Conservation (phyloP, 345 rosid species). For the rapeseed (Brassica napus) region DNA sequence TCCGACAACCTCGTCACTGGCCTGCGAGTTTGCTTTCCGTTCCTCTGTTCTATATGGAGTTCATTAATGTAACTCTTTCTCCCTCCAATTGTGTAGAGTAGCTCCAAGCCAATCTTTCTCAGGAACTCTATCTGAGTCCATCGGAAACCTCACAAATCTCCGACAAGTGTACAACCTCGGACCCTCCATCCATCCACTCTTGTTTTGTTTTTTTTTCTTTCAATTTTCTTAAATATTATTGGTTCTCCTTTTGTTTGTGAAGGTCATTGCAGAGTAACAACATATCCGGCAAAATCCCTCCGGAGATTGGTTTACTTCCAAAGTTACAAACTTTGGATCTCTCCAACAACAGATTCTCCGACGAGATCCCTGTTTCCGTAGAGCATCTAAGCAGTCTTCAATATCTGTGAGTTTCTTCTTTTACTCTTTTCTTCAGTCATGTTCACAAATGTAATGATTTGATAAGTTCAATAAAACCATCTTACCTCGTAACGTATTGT, state of each 20-base stretch:
- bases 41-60: background rate
- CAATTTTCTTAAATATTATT: too few species aligned
- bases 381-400: conserved; percentile 65
- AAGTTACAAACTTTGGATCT: conserved; percentile 85
- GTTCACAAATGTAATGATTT: conserved; percentile 5
- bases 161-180: conserved; percentile 62
- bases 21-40: conserved; percentile 45
- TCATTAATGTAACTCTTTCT: conserved; percentile 31
- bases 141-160: conserved; percentile 86
- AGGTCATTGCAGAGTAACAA: conserved; percentile 87
- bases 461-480: conserved; percentile 3
- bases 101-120: conserved; percentile 93
- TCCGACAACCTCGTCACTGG: conserved; percentile 76
- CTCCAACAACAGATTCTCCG: conserved; percentile 69
- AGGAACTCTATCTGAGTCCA: conserved; percentile 59
- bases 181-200: too few species aligned
- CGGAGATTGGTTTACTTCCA: conserved; percentile 66
- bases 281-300: conserved; percentile 73
- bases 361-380: conserved; percentile 57
- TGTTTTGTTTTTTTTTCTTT: background rate
- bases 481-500: conserved; percentile 27
- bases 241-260: conserved; percentile 9
- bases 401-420: conserved; percentile 61
- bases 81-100: conserved; percentile 49
- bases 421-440: background rate